Base-by-base conservation (phyloP, 2,329 filamentous ascomycete genomes). In the Kalmusia sp. region DNA sequence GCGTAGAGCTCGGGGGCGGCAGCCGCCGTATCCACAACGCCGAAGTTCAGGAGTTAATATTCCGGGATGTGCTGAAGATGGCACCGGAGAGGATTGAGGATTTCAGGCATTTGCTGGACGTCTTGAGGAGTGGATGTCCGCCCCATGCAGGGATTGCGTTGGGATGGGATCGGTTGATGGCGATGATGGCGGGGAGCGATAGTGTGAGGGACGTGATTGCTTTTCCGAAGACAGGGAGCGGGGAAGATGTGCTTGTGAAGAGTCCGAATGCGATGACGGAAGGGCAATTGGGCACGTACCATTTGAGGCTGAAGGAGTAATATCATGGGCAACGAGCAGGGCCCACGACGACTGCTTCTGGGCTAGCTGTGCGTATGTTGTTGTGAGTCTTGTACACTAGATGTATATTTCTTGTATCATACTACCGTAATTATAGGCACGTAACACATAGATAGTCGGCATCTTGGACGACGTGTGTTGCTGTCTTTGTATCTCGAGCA, bases 141-240 rank as follows among this genome's bases (percentile, higher is more conserved):
- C 96, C 95, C 0, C 95, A 99, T 70, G 93, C 95, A 0, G 95
- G 95, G 0, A 89, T 99, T 59, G 95, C 95, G 0, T 79, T 99
- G 14, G 95, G 95, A 0, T 96, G 97, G 71, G 95, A 99, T 72
- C 83, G 95, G 3, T 75, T 99, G 43, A 82, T 95, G 33, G 89
- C 93, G 0, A 79, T 96, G 1, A 84, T 99, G 80, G 84, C 89
- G 19, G 89, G 88, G 1, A 88, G 84, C 27, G 82, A 89, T 9
- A 92, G 89, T 1, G 89, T 99, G 3, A 82, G 91, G 54, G 93
- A 99, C 77, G 93, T 99, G 1, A 97, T 99, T 74, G 93, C 93
- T 0, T 99, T 99, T 69, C 96, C 95, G 0, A 99, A 99, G 80
- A 93, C 86, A 57, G 92, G 92, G 56, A 92, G 87, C 71, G 93